Evolutionary conservation across 345 rosid genomes (phyloP).

Genomic region (Excoecaria agallocha): DNA sequence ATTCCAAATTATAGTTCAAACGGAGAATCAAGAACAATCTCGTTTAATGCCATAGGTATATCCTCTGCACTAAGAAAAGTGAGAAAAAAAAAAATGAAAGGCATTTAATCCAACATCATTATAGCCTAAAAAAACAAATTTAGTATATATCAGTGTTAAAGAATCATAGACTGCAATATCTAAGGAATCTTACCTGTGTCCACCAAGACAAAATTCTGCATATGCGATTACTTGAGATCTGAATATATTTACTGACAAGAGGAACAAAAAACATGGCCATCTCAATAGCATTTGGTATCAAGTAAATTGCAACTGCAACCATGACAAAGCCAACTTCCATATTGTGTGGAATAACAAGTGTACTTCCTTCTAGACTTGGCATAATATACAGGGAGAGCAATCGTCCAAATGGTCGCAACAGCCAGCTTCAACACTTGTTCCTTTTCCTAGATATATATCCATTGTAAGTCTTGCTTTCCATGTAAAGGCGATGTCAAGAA

Average conservation of each 20-base stretch:
- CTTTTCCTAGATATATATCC: conserved; percentile 57
- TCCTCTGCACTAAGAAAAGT: background rate
- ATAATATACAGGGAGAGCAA: conserved; percentile 73
- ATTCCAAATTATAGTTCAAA: background rate
- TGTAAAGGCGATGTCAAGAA: conserved; percentile 73
- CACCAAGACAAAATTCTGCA: conserved; percentile 67
- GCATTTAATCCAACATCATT: background rate
- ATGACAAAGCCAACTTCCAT: conserved; percentile 79
- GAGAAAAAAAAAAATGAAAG: background rate
- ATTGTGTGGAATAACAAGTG: conserved; percentile 60
- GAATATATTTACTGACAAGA: conserved; percentile 69
- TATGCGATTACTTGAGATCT: conserved; percentile 65
- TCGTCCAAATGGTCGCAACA: conserved; percentile 70
- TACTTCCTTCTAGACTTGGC: conserved; percentile 73
- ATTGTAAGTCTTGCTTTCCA: conserved; percentile 76
- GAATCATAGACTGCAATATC: background rate
- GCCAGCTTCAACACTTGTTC: conserved; percentile 67
- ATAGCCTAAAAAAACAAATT: background rate
- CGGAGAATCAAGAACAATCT: background rate
- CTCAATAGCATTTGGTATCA: conserved; percentile 65
- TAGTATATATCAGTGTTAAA: background rate
- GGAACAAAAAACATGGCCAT: conserved; percentile 87
- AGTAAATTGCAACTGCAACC: conserved; percentile 73
- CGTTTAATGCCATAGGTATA: background rate
- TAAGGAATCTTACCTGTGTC: conserved; percentile 58